Evolutionary conservation across 305 asterid genomes (phyloP).

Genomic region (Coffea humblotiana): DNA sequence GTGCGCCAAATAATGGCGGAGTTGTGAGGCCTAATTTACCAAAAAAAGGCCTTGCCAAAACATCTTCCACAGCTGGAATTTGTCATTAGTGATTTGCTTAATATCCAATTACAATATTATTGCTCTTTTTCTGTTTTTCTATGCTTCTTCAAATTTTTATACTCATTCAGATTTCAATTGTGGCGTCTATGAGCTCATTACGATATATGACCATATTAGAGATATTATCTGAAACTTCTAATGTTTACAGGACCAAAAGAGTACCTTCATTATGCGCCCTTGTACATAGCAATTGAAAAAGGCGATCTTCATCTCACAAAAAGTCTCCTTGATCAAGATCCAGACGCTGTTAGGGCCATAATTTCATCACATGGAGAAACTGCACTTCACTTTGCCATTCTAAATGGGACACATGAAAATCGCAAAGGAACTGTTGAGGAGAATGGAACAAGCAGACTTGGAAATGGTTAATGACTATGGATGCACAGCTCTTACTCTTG

Average conservation of each 20-base stretch:
- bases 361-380: conserved; percentile 38
- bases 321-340: background rate
- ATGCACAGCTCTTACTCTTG: conserved; percentile 32
- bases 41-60: too few relatives aligned
- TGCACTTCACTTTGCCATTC: conserved; percentile 38
- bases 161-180: background rate
- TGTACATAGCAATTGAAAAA: conserved; percentile 20
- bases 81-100: too few relatives aligned
- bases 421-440: conserved; percentile 24
- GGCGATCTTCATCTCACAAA: background rate
- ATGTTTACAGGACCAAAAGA: conserved; percentile 10
- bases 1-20: too few relatives aligned
- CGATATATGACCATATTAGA: too few relatives aligned
- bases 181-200: too few relatives aligned
- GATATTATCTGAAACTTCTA: too few relatives aligned
- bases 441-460: conserved; percentile 26
- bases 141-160: too few relatives aligned
- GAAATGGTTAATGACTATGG: conserved; percentile 35
- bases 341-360: conserved; percentile 25
- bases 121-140: background rate
- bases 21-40: too few relatives aligned
- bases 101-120: too few relatives aligned
- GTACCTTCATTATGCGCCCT: conserved; percentile 2
- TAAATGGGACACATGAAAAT: conserved; percentile 31
- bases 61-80: too few relatives aligned